phyloP scores from a whole-genome alignment of 768 basidiomycete species.

The Lactifluus subvellereus region DNA sequence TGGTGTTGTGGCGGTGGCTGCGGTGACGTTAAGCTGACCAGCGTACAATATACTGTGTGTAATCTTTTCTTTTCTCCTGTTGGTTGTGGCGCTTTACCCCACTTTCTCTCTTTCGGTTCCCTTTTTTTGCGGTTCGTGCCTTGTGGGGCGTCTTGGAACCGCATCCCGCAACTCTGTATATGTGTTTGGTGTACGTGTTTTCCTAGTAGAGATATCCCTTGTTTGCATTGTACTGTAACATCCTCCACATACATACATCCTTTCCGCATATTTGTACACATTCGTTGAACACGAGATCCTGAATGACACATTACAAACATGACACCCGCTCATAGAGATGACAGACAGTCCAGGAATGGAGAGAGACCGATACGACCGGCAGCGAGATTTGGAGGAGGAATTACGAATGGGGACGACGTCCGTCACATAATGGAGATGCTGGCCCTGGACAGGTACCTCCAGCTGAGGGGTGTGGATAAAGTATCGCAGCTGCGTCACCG shows the following conservation, averaged over 20 bases:
- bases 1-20: not conserved
- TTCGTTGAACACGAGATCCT: not conserved
- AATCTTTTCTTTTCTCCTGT: conserved; percentile 1
- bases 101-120: not conserved
- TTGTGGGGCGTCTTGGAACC: not conserved
- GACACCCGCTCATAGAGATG: not conserved
- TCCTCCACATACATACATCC: not conserved
- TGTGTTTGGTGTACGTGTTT: conserved; percentile 5
- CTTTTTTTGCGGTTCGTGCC: not conserved
- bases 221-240: not conserved
- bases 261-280: not conserved
- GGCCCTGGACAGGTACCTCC: not conserved
- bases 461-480: not conserved
- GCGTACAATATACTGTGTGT: not conserved
- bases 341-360: not conserved
- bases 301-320: not conserved
- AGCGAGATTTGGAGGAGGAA: not conserved
- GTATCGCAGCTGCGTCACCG: not conserved
- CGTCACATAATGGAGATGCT: too few relatives aligned
- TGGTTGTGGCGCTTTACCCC: not conserved
- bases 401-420: not conserved
- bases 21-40: not conserved
- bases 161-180: not conserved
- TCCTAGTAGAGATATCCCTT: not conserved
- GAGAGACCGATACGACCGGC: not conserved